Base-by-base conservation (phyloP, 2,329 filamentous ascomycete species). In the Cryoendolithus antarcticus region DNA sequence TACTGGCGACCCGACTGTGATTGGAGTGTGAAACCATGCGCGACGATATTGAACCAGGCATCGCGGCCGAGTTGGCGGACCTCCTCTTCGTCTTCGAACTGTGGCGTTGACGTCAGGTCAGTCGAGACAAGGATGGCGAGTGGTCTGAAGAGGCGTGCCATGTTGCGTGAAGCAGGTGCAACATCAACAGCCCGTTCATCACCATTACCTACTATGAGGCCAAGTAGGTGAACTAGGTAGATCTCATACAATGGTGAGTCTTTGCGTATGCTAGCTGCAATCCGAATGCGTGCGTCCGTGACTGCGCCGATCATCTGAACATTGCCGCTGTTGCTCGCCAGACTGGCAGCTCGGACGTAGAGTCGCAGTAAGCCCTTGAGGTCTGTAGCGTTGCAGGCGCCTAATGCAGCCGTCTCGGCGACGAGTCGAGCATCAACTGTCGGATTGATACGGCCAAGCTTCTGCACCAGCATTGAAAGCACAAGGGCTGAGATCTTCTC, bases 1-100 rank as follows among this genome's bases (percentile, higher is more conserved):
- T 93, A 77, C 48, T 75, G 74, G 56, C 79, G 80, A 11, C 80
- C 83, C 39, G 82, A 74, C 10, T 79, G 73, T 0, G 86, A 89
- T 10, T 74, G 73, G 8, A 81, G 70, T 7, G 79, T 80, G 57
- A 96, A 93, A 4, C 88, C 91, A 58, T 98, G 91, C 1, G 94
- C 82, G 13, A 88, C 84, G 45, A 96, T 86, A 54, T 98, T 99
- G 65, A 95, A 96, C 91, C 91, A 99, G 4, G 86, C 85, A 67
- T 98, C 88, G 38, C 89, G 79, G 19, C 76, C 74, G 44, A 82
- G 73, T 6, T 77, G 75, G 4, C 55, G 55, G 27, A 70, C 54
- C 24, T 62, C 56, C 9, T 66, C 59, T 30, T 62, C 56, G 12
- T 62, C 52, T 42, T 89, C 78, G 39, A 58, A 57, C 2, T 55